Percentiles rank a stretch among this genome's conserved stretches.
phyloP scores from a whole-genome alignment of 129 eudicot genomes.

The Flaveria ramosissima region DNA sequence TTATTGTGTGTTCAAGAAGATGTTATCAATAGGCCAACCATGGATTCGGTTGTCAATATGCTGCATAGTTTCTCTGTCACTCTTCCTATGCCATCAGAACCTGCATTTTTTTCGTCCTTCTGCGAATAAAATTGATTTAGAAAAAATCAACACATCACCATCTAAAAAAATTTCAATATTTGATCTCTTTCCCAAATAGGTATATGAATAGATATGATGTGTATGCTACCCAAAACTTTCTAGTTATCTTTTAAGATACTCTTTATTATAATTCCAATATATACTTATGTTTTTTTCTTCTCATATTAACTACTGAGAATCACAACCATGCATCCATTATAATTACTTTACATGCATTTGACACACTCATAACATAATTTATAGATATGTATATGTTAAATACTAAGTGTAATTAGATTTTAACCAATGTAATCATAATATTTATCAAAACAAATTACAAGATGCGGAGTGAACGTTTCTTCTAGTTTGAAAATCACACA shows the following conservation, averaged over 20 bases:
- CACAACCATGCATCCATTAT: too few species aligned
- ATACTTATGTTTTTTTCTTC: too few species aligned
- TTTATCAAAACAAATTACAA: too few species aligned
- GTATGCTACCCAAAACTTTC: neutral
- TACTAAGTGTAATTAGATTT: too few species aligned
- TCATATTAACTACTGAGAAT: too few species aligned
- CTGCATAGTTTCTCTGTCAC: neutral
- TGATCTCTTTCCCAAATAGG: neutral
- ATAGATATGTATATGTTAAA: too few species aligned
- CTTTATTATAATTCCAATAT: too few species aligned
- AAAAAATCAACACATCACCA: neutral
- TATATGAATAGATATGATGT: neutral
- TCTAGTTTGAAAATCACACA: too few species aligned
- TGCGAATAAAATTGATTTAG: neutral
- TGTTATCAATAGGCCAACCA: neutral
- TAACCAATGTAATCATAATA: too few species aligned
- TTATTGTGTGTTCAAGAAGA: constrained; percentile 6
- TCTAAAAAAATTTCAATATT: neutral
- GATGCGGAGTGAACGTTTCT: too few species aligned
- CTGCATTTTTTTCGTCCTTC: neutral
- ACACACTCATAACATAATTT: too few species aligned
- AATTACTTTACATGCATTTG: too few species aligned
- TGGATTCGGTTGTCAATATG: neutral
- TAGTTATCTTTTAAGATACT: neutral
- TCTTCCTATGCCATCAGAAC: neutral